Base-by-base conservation (phyloP, 768 basidiomycete genomes). In the Termitomyces sp. region DNA sequence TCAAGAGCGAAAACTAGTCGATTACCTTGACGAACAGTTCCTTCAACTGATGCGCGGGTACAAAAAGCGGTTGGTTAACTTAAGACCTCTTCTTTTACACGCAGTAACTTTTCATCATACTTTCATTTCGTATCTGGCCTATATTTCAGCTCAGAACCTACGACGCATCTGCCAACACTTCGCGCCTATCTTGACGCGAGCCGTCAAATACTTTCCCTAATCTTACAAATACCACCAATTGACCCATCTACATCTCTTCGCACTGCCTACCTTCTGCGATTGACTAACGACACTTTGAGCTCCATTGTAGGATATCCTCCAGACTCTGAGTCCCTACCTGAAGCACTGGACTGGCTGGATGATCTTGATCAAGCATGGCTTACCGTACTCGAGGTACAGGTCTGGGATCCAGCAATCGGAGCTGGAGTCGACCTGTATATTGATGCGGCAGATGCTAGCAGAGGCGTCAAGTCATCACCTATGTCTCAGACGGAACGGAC, bases 291-390 rank as follows among this genome's bases (percentile, higher is more conserved):
- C 45, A 74, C 82, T 16, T 70, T 91, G 59, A 70, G 67, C 54
- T 76, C 81, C 10, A 78, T 89, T 9, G 70, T 79, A 5, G 86
- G 88, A 5, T 92, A 92, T 63, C 67, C 71, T 3, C 75, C 81
- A 0, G 67, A 74, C 15, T 56, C 69, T 20, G 66, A 71, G 7
- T 68, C 73, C 13, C 68, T 92, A 1, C 76, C 70, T 31, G 71
- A 77, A 35, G 74, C 89, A 5, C 72, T 88, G 23, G 82, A 86
- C 56, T 88, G 83, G 73, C 70, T 91, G 23, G 81, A 84, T 63
- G 84, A 89, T 62, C 76, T 92, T 35, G 90, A 92, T 67, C 77
- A 82, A 48, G 87, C 83, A 0, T 92, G 90, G 90, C 59, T 83
- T 13, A 76, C 81, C 16, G 85, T 88, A 2, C 74, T 92, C 27